Evolutionary conservation across 2,329 filamentous ascomycete species (phyloP).

Genomic region (Alternaria triticina): DNA sequence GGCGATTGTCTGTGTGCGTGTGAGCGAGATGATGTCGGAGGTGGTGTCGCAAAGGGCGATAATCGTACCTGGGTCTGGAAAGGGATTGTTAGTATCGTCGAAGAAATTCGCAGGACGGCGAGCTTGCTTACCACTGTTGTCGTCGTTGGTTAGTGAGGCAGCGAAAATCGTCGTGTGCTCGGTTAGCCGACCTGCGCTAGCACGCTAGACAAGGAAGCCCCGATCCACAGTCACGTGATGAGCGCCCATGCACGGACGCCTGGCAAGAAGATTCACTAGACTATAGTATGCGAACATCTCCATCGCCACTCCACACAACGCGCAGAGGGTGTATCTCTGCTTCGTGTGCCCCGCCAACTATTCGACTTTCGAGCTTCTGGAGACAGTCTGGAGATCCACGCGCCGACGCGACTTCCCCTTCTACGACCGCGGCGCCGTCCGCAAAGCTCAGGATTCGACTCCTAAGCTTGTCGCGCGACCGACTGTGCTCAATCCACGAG

Average conservation of each 20-base stretch:
- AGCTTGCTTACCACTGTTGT: slow-evolving; percentile 41
- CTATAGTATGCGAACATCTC: slow-evolving; percentile 4
- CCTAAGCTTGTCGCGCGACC: slow-evolving; percentile 28
- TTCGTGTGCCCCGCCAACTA: slow-evolving; percentile 25
- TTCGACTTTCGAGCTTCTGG: slow-evolving; percentile 15
- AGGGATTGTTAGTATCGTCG: slow-evolving; percentile 12
- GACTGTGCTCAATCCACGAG: slow-evolving; percentile 12
- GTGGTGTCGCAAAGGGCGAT: slow-evolving; percentile 4
- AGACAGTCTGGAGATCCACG: slow-evolving; percentile 17
- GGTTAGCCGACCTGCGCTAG: slow-evolving; percentile 17
- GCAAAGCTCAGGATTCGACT: slow-evolving; percentile 33
- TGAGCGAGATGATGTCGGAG: slow-evolving; percentile 29
- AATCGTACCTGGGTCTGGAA: slow-evolving; percentile 37
- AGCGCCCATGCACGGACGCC: not conserved
- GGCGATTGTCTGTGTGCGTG: slow-evolving; percentile 34
- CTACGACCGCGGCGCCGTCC: slow-evolving; percentile 30
- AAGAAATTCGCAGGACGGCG: slow-evolving; percentile 17
- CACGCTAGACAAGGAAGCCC: slow-evolving; percentile 7
- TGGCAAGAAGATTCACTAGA: slow-evolving; percentile 4
- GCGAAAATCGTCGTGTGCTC: slow-evolving; percentile 16
- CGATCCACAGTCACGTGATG: not conserved
- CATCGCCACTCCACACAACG: slow-evolving; percentile 39
- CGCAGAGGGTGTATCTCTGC: slow-evolving; percentile 30
- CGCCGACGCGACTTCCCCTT: slow-evolving; percentile 31
- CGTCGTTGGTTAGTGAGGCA: slow-evolving; percentile 32